A percentile compares a stretch with the other conserved stretches of the same genome.
These are phyloP conservation scores for Lyophyllum semitale DNA, from an alignment of 768 basidiomycete genomes.

Conservation along the genomic window DNA sequence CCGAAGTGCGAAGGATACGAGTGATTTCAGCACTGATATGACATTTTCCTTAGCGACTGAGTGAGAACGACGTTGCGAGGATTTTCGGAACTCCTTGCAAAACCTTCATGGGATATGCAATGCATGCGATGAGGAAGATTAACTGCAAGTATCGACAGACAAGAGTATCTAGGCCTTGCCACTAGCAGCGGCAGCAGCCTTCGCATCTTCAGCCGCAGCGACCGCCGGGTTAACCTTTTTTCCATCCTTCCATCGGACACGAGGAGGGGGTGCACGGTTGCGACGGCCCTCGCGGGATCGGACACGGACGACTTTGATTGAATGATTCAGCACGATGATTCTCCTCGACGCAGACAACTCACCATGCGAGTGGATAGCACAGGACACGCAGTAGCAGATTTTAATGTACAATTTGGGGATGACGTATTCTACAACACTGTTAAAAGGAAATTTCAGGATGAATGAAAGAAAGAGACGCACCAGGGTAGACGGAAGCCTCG, in stretches of 20 bases:
- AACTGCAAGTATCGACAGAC: slow-evolving; percentile 19
- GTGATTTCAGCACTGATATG: too few species aligned
- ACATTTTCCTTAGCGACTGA: too few species aligned
- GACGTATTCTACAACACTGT: slow-evolving; percentile 72
- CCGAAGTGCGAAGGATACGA: too few species aligned
- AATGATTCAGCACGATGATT: neutral
- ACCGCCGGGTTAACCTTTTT: slow-evolving; percentile 98
- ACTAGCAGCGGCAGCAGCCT: slow-evolving; percentile 53
- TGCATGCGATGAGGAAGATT: slow-evolving; percentile 15
- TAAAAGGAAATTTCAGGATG: neutral
- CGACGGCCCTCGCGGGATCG: slow-evolving; percentile 93
- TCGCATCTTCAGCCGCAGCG: slow-evolving; percentile 87
- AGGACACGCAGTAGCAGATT: slow-evolving; percentile 98
- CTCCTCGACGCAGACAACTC: slow-evolving; percentile 26
- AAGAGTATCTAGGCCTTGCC: slow-evolving; percentile 48
- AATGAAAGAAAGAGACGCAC: slow-evolving; percentile 44
- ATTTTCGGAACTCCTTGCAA: too few species aligned
- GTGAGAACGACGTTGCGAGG: too few species aligned
- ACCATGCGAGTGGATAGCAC: slow-evolving; percentile 99
- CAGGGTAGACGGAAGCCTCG: slow-evolving; percentile 91
- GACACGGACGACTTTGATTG: slow-evolving; percentile 85
- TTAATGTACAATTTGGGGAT: slow-evolving; percentile 98
- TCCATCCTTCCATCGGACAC: slow-evolving; percentile 92
- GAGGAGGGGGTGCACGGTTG: slow-evolving; percentile 96
- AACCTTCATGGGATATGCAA: neutral